Evolutionary conservation across 1,284 basidiomycete species (phyloP).

Genomic region (Inonotus hispidus): DNA sequence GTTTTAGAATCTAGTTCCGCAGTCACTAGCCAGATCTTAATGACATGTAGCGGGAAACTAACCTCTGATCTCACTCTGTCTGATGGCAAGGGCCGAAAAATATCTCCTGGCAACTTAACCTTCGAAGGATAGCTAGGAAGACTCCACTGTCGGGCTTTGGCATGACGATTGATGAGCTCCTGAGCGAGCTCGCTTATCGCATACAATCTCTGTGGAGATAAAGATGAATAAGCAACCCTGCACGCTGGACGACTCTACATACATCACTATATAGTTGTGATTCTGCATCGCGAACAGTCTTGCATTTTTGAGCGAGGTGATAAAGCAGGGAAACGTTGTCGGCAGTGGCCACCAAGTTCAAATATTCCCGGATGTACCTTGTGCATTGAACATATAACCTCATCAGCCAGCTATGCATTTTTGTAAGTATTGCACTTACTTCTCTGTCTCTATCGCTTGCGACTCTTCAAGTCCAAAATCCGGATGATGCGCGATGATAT

Average conservation of each 20-base stretch:
- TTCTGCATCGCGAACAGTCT: conserved; percentile 79
- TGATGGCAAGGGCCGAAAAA: conserved; percentile 63
- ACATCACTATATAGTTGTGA: conserved; percentile 67
- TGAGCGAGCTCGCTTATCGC: conserved; percentile 87
- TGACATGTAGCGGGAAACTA: background rate
- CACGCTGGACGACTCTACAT: conserved; percentile 19
- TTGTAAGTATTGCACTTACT: conserved; percentile 33
- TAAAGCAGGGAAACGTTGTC: conserved; percentile 84
- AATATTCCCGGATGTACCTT: conserved; percentile 88
- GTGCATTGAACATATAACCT: background rate
- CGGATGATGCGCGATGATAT: conserved; percentile 90
- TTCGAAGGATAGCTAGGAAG: conserved; percentile 79
- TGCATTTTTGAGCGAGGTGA: conserved; percentile 77
- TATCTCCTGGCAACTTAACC: conserved; percentile 77
- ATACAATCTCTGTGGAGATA: conserved; percentile 69
- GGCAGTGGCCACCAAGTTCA: conserved; percentile 66
- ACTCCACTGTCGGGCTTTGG: conserved; percentile 67
- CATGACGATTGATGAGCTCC: conserved; percentile 72
- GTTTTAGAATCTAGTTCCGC: conserved; percentile 50
- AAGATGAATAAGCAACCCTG: conserved; percentile 8
- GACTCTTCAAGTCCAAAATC: conserved; percentile 69
- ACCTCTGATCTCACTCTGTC: conserved; percentile 58
- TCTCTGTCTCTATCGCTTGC: conserved; percentile 66
- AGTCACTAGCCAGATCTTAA: background rate
- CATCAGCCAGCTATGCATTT: background rate